Evolutionary conservation across 192 early-diverging fungal species (phyloP), one percentile per base, ranked within the genome.

Genomic region (Coemansia sp.): DNA sequence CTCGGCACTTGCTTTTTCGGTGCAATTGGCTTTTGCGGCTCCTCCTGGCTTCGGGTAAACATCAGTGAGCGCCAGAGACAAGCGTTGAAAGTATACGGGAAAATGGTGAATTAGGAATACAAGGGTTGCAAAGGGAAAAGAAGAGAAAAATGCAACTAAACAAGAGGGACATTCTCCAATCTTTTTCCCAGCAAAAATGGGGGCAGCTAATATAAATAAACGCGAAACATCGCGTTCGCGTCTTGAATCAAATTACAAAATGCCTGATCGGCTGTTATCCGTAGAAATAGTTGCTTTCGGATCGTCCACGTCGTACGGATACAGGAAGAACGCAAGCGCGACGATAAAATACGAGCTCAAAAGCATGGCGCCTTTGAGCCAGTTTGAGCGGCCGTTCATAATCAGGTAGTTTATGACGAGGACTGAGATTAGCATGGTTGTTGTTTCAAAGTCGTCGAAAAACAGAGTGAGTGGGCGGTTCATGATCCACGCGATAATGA

Each of bases 311-410:
- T 75, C 73, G 40, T 60, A 51, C 1, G 88, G 89, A 51, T 90
- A 90, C 64, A 89, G 86, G 71, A 80, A 93, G 64, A 94, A 92
- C 7, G 91, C 90, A 26, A 92, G 74, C 20, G 88, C 89, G 14
- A 98, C 80, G 25, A 98, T 91, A 15, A 88, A 57, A 71, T 98
- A 98, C 1, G 90, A 87, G 17, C 78, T 81, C 49, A 94, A 69
- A 44, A 98, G 66, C 90, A 97, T 91, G 10, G 84, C 78, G 25
- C 94, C 96, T 71, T 98, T 94, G 59, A 98, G 77, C 93, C 93
- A 98, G 74, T 98, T 94, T 19, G 89, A 90, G 52, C 89, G 72
- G 19, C 94, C 94, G 73, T 95, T 93, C 71, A 87, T 85, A 57
- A 90, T 88, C 56, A 90, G 70, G 64, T 89, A 91, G 71, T 89